Conservation (phyloP, 2,329 filamentous ascomycete genomes). For the Colletotrichum coccodes region DNA sequence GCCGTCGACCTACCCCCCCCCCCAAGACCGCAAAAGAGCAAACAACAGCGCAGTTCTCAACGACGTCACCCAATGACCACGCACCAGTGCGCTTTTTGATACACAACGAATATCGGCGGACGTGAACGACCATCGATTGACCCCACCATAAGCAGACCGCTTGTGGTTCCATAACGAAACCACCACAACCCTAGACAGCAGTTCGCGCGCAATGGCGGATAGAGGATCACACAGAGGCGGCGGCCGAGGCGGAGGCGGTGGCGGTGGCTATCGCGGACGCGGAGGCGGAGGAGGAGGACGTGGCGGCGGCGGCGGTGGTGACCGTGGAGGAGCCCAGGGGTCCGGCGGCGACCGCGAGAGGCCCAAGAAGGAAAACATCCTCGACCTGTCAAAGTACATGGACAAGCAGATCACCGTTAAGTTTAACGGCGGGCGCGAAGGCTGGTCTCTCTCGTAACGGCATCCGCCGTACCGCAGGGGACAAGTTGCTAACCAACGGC, state of each 20-base stretch:
- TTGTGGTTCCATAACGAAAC: neutral
- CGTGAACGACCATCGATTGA: neutral
- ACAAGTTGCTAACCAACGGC: neutral
- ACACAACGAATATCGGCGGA: neutral
- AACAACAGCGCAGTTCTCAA: constrained; percentile 31
- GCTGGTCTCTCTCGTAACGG: constrained; percentile 56
- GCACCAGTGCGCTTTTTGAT: neutral
- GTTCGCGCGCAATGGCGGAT: constrained; percentile 55
- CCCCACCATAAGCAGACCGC: neutral
- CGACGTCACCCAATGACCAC: constrained; percentile 4
- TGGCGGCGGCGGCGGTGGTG: constrained; percentile 51
- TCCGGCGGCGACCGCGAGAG: constrained; percentile 66
- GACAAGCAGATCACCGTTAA: constrained; percentile 96
- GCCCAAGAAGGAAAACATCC: constrained; percentile 98
- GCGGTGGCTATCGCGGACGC: constrained; percentile 57
- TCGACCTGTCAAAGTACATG: constrained; percentile 95
- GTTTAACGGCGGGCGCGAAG: constrained; percentile 94
- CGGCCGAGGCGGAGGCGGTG: constrained; percentile 53
- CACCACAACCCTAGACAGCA: neutral
- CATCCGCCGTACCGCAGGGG: no score
- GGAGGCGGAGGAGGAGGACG: constrained; percentile 54
- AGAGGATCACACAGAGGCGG: constrained; percentile 59
- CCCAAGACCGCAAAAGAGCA: neutral
- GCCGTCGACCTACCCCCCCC: constrained; percentile 10
- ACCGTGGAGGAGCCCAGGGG: constrained; percentile 45